A percentile compares a stretch with the other conserved stretches of the same genome.
Conservation (phyloP, 305 asterid species). For the Nicotiana rustica region DNA sequence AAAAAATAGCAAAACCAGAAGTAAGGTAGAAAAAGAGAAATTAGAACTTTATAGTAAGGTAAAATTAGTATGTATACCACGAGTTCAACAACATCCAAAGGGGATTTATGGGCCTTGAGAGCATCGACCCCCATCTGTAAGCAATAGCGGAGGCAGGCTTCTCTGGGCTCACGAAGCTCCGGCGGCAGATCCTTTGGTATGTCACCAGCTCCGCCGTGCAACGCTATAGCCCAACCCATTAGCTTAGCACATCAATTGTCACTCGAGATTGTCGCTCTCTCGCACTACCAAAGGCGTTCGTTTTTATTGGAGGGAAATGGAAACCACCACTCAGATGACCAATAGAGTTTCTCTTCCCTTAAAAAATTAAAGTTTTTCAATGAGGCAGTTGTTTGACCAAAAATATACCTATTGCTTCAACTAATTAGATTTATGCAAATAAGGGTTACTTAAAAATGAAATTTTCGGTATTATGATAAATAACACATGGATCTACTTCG, state of each 20-base stretch:
- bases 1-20: neutral
- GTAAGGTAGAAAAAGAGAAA: too few relatives aligned
- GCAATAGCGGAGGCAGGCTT: constrained; percentile 70
- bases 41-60: neutral
- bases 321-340: too few relatives aligned
- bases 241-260: neutral
- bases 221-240: constrained; percentile 95
- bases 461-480: too few relatives aligned
- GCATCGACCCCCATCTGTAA: constrained; percentile 81
- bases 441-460: too few relatives aligned
- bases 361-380: too few relatives aligned
- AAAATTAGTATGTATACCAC: constrained; percentile 53
- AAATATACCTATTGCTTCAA: too few relatives aligned
- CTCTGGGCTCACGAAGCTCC: constrained; percentile 71
- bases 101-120: constrained; percentile 70
- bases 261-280: neutral
- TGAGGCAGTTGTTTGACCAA: too few relatives aligned
- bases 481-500: too few relatives aligned
- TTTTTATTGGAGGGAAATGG: constrained; percentile 27
- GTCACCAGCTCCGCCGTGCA: constrained; percentile 96
- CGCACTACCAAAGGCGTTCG: neutral
- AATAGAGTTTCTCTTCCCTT: too few relatives aligned
- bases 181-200: constrained; percentile 68
- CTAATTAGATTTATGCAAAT: too few relatives aligned
- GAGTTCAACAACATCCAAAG: constrained; percentile 86